phyloP scores from a whole-genome alignment of 2,329 filamentous ascomycete species.

The Graphiopsis chlorocephala region DNA sequence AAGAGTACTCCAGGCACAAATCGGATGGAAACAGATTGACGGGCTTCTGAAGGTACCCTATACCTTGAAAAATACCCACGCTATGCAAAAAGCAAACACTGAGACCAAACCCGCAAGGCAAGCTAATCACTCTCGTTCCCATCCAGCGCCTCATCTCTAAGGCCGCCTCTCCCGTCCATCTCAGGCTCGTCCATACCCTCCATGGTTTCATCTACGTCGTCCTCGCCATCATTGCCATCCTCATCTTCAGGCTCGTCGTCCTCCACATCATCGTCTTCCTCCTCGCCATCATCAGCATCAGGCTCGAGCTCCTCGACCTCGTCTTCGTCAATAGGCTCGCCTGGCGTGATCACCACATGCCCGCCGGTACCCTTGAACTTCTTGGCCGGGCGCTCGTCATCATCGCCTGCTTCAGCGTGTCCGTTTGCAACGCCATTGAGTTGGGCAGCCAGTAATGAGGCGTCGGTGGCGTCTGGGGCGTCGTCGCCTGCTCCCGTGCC shows the following conservation, averaged over 20 bases:
- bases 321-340: conserved; percentile 43
- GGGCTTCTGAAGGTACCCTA: background rate
- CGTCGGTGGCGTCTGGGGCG: conserved; percentile 29
- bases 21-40: no score
- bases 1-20: no score
- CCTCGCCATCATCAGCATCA: conserved; percentile 44
- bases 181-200: conserved; percentile 60
- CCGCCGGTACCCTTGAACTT: conserved; percentile 47
- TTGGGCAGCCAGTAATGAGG: conserved; percentile 18
- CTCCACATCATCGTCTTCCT: conserved; percentile 46
- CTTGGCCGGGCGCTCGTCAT: conserved; percentile 49
- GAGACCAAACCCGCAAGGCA: background rate
- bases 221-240: conserved; percentile 17
- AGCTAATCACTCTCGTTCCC: conserved; percentile 16
- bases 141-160: conserved; percentile 35
- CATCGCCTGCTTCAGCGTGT: conserved; percentile 35
- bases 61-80: background rate
- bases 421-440: conserved; percentile 20
- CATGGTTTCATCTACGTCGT: conserved; percentile 46
- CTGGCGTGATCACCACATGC: conserved; percentile 27
- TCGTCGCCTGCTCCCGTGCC: conserved; percentile 32
- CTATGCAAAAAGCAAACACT: conserved; percentile 4
- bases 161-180: conserved; percentile 57
- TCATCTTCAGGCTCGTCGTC: conserved; percentile 53
- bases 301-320: conserved; percentile 52